Evolutionary conservation across 371 early-diverging fungal species (phyloP), one percentile per base, ranked within the genome.

Genomic region (Aphelidium insulamus): DNA sequence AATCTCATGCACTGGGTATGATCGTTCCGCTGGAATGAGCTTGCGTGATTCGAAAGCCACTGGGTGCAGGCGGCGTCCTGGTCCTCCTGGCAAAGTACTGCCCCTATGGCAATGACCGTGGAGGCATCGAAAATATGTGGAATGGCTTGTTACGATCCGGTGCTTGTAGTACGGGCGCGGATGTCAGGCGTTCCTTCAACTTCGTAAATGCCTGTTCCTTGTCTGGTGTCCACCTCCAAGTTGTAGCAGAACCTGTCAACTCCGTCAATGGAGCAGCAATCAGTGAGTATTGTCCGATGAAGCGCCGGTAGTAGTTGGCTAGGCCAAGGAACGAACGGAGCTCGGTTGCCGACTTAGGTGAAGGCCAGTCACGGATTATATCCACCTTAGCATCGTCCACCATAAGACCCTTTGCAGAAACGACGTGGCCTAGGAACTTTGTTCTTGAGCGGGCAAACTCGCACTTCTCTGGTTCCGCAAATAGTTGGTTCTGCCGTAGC

Each of bases 261-360:
- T 49, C 31, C 0, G 55, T 52, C 1, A 69, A 12, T 1, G 58
- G 62, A 6, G 26, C 11, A 0, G 55, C 48, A 4, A 59, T 40
- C n/a, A 47, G 3, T 2, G 66, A 39, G 33, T 46, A 65, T 14
- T 50, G 20, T 2, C 28, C 20, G 6, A 70, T 57, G 31, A 64
- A 69, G 2, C 54, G 40, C 0, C 51, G 46, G 45, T 64, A 62
- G 38, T 47, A 70, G 14, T 59, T 60, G 5, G 50, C 38, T 12
- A 62, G 40, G 0, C 72, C 70, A 0, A 66, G 40, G 41, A 72
- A 66, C 1, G 30, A 35, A 31, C 49, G 50, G 0, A 72, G 23
- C 8, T 66, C 46, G 2, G 40, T 45, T 0, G 49, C 42, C 12
- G 24, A 28, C 0, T 1, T 35, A 0, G 59, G 66, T 0, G 21